Conservation (phyloP, 495 filamentous ascomycete species). For the Tuber magnatum region DNA sequence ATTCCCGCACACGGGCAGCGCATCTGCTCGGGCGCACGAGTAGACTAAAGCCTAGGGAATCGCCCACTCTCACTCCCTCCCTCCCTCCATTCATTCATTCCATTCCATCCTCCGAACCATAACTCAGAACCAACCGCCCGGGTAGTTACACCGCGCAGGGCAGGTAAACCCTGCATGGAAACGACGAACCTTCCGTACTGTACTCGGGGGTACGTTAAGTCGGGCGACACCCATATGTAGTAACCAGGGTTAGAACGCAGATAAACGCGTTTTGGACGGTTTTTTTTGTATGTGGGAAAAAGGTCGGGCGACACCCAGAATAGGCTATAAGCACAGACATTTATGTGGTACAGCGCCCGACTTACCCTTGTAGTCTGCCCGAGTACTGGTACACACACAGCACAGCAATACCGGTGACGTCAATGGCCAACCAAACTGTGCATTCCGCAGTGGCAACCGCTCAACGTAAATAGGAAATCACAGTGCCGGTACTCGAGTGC, state of each 20-base stretch:
- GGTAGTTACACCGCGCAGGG: not conserved
- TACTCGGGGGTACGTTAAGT: too few relatives aligned
- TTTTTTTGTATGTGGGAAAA: too few relatives aligned
- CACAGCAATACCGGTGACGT: not conserved
- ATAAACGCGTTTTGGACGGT: too few relatives aligned
- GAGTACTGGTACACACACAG: too few relatives aligned
- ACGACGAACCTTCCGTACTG: not conserved
- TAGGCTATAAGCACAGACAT: too few relatives aligned
- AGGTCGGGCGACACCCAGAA: too few relatives aligned
- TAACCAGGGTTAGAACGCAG: too few relatives aligned
- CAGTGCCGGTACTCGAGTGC: not conserved
- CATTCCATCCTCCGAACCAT: not conserved
- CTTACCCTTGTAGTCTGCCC: too few relatives aligned
- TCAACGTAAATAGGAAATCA: not conserved
- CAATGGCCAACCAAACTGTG: not conserved
- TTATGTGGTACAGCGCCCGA: too few relatives aligned
- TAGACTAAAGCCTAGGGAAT: not conserved
- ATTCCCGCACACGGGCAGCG: not conserved
- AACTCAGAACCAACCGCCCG: not conserved
- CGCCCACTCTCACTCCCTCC: not conserved
- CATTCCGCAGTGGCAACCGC: not conserved
- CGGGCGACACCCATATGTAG: too few relatives aligned
- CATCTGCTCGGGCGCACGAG: too few relatives aligned
- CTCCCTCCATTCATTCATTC: not conserved
- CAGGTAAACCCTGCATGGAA: slow-evolving; percentile 1